Evolutionary conservation across 108 stramenopile species (phyloP), one percentile per base, ranked within the genome.

Genomic region (Skeletonema marinoi): DNA sequence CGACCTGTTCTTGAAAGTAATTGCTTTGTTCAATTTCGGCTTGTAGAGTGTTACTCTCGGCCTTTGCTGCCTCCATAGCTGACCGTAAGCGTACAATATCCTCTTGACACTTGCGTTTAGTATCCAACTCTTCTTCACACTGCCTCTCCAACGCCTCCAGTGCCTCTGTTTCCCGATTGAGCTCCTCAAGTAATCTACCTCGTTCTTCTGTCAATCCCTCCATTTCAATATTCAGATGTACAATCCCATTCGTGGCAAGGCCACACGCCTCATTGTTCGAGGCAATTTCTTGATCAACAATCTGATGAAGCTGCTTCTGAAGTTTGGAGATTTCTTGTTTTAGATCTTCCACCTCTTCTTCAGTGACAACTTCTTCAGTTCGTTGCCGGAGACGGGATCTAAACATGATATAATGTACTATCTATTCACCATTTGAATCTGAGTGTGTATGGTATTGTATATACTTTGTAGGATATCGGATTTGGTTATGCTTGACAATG

Each of bases 221-320:
- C 39, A 51, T 29, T n/a, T 65, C 73, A 39, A 66, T 51, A 8
- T 51, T 63, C 2, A 58, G 65, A 14, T 56, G 39, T 12, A 54
- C 32, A 35, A 70, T 70, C 21, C 60, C 63, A 39, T 78, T 48
- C 2, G 50, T 42, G 25, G 48, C 77, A 12, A 68, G 54, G n/a
- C 46, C 63, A 25, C 77, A 78, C 17, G 77, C 77, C 38, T 78
- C 75, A 36, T 63, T 68, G 64, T 36, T 65, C 11, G 60, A 61
- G 17, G 71, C 70, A 14, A 71, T 63, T 42, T 71, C 66, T 16
- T 78, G 65, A 50, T 71, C 66, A 58, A 72, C 48, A 32, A 78
- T 64, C 29, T 66, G 65, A 58, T 66, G 48, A 31, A 71, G 65
- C 32, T 71, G 69, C 50, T 54, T 66, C 4, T 71, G 78, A 11